A percentile compares a stretch with the other conserved stretches of the same genome.
Evolutionary conservation across 805 yeast species (phyloP).

Genomic region (Sporopachydermia lactativora): DNA sequence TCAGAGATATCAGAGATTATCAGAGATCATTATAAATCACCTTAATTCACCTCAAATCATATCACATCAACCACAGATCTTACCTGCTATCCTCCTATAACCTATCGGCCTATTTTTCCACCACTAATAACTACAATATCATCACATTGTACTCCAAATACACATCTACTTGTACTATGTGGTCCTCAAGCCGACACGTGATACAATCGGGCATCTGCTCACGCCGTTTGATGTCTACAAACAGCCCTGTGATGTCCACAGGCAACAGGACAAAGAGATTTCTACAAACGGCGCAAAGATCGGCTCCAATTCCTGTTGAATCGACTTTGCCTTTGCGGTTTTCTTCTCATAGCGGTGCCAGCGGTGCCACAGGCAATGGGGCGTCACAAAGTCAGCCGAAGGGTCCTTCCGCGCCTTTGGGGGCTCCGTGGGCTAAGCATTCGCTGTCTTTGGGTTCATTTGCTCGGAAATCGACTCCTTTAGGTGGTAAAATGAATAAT

Average conservation of each 20-base stretch:
- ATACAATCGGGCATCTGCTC: neutral
- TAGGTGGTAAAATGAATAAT: conserved; percentile 6
- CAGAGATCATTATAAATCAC: too few relatives aligned
- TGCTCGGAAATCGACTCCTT: conserved; percentile 12
- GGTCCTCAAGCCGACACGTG: too few relatives aligned
- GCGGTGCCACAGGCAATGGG: neutral
- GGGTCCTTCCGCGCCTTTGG: too few relatives aligned
- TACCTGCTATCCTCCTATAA: too few relatives aligned
- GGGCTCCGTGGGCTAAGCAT: conserved; percentile 15
- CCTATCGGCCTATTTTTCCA: too few relatives aligned
- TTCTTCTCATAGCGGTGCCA: too few relatives aligned
- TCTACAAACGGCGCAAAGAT: conserved; percentile 18
- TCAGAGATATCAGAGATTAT: too few relatives aligned
- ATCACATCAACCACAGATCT: too few relatives aligned
- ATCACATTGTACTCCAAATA: too few relatives aligned
- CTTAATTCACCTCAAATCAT: too few relatives aligned
- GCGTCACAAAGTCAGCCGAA: neutral
- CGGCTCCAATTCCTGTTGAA: neutral
- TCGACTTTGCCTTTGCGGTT: conserved; percentile 1
- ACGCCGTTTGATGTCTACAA: neutral
- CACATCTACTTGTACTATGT: too few relatives aligned
- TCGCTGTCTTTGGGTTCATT: conserved; percentile 16
- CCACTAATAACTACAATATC: too few relatives aligned
- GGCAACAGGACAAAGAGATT: conserved; percentile 13
- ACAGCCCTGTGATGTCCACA: neutral